These are phyloP conservation scores for Nematocida sp. DNA, from an alignment of 371 early-diverging fungal genomes.

Conservation along the genomic window DNA sequence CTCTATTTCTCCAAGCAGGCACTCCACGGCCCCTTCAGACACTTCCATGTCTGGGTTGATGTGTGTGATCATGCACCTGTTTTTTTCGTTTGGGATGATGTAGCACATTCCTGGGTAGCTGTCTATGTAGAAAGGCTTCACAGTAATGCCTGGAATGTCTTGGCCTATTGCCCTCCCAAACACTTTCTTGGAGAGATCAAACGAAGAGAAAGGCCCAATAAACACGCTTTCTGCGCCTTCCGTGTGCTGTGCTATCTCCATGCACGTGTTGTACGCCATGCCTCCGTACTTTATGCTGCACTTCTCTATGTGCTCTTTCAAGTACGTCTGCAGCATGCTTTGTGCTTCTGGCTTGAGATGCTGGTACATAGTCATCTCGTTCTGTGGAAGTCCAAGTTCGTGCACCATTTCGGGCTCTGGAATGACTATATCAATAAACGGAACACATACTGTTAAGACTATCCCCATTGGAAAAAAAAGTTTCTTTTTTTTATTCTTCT, in stretches of 20 bases:
- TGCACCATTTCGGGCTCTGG: neutral
- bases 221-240: neutral
- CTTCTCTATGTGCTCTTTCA: neutral
- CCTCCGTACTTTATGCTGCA: conserved; percentile 20
- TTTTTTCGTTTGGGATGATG: conserved; percentile 27
- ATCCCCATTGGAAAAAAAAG: no score
- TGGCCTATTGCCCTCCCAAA: conserved; percentile 14
- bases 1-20: neutral
- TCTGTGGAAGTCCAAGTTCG: neutral
- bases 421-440: conserved; percentile 42
- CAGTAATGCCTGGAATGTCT: neutral
- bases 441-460: conserved; percentile 26
- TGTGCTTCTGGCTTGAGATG: neutral
- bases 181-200: conserved; percentile 2
- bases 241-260: conserved; percentile 8
- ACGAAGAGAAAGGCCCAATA: conserved; percentile 38
- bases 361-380: conserved; percentile 30
- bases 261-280: conserved; percentile 33
- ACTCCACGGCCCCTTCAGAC: neutral
- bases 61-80: conserved; percentile 40
- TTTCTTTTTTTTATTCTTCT: no score
- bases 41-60: neutral
- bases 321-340: neutral
- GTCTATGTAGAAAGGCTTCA: neutral
- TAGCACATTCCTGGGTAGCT: conserved; percentile 28